Percentiles rank a stretch among this genome's conserved stretches.
Conservation (phyloP, 495 filamentous ascomycete species). For the Podospora bellae-mahoneyi region DNA sequence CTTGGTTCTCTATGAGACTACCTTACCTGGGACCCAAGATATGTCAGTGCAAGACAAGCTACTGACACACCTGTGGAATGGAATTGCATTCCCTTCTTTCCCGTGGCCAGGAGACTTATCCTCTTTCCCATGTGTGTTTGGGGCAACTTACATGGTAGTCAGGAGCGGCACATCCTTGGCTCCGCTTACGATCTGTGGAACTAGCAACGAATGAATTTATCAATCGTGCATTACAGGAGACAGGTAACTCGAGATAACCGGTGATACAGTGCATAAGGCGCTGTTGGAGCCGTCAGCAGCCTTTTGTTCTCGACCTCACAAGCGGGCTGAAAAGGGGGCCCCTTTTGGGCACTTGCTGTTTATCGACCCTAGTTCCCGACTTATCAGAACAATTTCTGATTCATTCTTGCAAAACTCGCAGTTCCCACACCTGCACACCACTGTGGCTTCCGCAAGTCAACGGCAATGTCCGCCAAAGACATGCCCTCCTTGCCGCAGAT, state of each 20-base stretch:
- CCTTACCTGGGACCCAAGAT: background rate
- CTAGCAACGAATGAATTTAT: background rate
- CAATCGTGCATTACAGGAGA: too few relatives aligned
- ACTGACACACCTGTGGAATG: constrained; percentile 1
- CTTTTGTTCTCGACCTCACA: too few relatives aligned
- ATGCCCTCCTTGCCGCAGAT: background rate
- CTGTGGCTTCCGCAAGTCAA: background rate
- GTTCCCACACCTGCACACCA: background rate
- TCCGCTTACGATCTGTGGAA: background rate
- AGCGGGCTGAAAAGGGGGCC: background rate
- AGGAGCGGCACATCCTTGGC: background rate
- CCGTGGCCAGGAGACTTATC: too few relatives aligned
- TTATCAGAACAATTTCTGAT: too few relatives aligned
- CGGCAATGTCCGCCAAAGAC: background rate
- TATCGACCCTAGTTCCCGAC: background rate
- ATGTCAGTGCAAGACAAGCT: background rate
- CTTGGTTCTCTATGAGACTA: too few relatives aligned
- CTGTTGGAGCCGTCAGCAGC: too few relatives aligned
- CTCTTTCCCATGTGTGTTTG: too few relatives aligned
- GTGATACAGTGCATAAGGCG: too few relatives aligned
- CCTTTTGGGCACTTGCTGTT: background rate
- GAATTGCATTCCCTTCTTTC: background rate
- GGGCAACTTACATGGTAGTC: background rate
- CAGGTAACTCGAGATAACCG: too few relatives aligned
- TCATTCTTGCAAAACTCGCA: background rate